Evolutionary conservation across 768 basidiomycete species (phyloP).

Genomic region (Hygrophoropsis aurantiaca): DNA sequence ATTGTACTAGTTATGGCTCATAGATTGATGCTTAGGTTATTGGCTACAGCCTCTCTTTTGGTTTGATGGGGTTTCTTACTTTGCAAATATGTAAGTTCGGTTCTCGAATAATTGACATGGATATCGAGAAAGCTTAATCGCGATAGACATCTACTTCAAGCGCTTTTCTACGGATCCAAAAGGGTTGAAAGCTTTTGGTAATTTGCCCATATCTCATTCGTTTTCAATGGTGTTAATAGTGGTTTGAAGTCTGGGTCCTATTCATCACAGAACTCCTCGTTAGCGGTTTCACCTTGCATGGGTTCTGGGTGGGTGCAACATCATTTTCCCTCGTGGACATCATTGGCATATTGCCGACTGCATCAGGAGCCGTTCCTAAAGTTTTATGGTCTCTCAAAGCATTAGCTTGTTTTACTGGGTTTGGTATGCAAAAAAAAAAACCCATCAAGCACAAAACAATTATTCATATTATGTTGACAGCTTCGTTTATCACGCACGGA

Average conservation of each 20-base stretch:
- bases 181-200: constrained; percentile 16
- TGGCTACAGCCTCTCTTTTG: constrained; percentile 13
- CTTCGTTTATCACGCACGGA: constrained; percentile 15
- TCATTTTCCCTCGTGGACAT: too few species aligned
- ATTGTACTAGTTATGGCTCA: too few species aligned
- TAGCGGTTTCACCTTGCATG: constrained; percentile 8
- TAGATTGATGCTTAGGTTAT: too few species aligned
- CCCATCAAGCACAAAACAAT: too few species aligned
- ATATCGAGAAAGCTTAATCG: too few species aligned
- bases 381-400: too few species aligned
- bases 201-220: not conserved
- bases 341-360: too few species aligned
- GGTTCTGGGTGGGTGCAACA: constrained; percentile 10
- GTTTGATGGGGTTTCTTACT: constrained; percentile 12
- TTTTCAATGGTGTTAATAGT: not conserved
- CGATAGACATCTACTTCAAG: constrained; percentile 19
- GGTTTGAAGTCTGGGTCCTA: constrained; percentile 7
- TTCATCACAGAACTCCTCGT: constrained; percentile 17
- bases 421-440: not conserved
- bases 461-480: too few species aligned
- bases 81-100: constrained; percentile 15
- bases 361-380: too few species aligned
- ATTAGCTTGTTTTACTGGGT: too few species aligned
- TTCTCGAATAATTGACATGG: too few species aligned
- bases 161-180: constrained; percentile 11